phyloP scores from a whole-genome alignment of 208 protist genomes.

The Leishmania martiniquensis region DNA sequence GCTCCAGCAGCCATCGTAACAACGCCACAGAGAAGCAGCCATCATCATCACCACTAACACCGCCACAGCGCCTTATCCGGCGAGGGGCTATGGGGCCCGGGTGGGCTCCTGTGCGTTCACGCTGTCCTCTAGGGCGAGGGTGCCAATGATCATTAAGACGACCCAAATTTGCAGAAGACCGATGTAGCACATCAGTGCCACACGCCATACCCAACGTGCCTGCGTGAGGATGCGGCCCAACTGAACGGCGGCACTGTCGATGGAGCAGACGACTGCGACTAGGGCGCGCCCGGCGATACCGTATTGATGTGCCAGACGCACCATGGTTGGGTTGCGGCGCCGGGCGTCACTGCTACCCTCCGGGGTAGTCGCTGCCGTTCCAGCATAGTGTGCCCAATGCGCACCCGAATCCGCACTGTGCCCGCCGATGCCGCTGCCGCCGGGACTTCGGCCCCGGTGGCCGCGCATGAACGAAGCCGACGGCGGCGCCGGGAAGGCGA shows the following conservation, averaged over 20 bases:
- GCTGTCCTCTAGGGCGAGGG: constrained; percentile 10
- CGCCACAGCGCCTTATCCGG: no score
- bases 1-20: background rate
- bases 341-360: constrained; percentile 5
- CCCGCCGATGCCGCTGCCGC: background rate
- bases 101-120: background rate
- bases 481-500: constrained; percentile 6
- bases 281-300: constrained; percentile 10
- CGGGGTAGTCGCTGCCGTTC: background rate
- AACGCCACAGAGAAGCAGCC: no score
- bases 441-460: background rate
- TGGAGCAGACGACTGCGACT: constrained; percentile 9
- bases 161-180: constrained; percentile 57
- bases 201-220: constrained; percentile 36
- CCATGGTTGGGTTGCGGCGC: constrained; percentile 25
- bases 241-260: constrained; percentile 41
- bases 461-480: background rate
- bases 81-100: background rate
- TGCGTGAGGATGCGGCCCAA: constrained; percentile 38
- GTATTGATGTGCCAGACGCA: constrained; percentile 22
- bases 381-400: background rate
- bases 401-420: constrained; percentile 1
- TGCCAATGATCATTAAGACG: constrained; percentile 27
- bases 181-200: constrained; percentile 53
- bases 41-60: no score